Percentiles rank a stretch among this genome's conserved stretches.
phyloP scores from a whole-genome alignment of 139 green algal species.

The Micromonas commoda region DNA sequence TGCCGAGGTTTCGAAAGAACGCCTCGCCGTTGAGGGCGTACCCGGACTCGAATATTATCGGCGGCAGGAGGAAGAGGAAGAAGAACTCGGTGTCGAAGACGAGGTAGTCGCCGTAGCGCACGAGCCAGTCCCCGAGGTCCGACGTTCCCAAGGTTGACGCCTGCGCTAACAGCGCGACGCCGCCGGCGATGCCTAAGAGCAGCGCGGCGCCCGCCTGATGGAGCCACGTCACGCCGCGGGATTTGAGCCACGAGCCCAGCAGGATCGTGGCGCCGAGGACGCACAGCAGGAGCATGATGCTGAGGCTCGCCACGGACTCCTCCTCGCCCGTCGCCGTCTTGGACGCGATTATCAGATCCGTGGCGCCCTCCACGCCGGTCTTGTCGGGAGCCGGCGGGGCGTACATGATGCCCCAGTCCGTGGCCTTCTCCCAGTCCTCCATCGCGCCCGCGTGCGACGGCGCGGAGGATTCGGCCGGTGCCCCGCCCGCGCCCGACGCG shows the following conservation, averaged over 20 bases:
- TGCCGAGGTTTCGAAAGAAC: slow-evolving; percentile 57
- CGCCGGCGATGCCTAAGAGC: slow-evolving; percentile 35
- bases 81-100: slow-evolving; percentile 53
- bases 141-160: background rate
- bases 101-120: slow-evolving; percentile 21
- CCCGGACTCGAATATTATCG: slow-evolving; percentile 75
- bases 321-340: background rate
- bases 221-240: background rate
- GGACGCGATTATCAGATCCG: too few species aligned
- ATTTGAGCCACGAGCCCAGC: background rate
- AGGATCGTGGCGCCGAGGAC: slow-evolving; percentile 2
- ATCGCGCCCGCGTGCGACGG: too few species aligned
- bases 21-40: slow-evolving; percentile 51
- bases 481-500: too few species aligned
- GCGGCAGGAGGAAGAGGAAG: slow-evolving; percentile 67
- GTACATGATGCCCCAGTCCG: too few species aligned
- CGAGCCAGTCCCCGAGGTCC: slow-evolving; percentile 19
- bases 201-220: slow-evolving; percentile 40
- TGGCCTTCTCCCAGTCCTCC: too few species aligned
- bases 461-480: too few species aligned
- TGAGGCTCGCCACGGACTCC: slow-evolving; percentile 3
- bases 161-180: slow-evolving; percentile 18
- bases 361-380: too few species aligned
- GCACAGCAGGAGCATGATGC: slow-evolving; percentile 2
- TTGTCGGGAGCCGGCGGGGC: too few species aligned